Percentiles rank a stretch among this genome's conserved stretches.
Evolutionary conservation across 768 basidiomycete genomes (phyloP).

Genomic region (Phaffia tasmanica): DNA sequence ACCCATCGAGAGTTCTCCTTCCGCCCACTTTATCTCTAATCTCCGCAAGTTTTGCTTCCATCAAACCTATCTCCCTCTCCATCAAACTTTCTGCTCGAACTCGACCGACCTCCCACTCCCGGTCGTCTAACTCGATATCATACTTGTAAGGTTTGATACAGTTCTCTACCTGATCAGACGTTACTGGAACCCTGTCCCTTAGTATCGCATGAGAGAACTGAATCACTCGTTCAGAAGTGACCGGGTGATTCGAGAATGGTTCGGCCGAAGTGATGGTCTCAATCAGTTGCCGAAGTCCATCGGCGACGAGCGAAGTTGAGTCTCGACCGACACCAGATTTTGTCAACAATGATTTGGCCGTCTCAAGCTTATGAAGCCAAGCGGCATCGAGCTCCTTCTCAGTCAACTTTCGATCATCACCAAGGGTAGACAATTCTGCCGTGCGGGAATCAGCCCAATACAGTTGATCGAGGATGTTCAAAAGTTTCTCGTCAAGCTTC

Average conservation of each 20-base stretch:
- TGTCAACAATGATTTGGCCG: conserved; percentile 80
- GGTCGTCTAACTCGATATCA: conserved; percentile 83
- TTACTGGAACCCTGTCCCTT: conserved; percentile 79
- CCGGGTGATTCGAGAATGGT: conserved; percentile 84
- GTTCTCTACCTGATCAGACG: conserved; percentile 98
- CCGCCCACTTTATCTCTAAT: conserved; percentile 85
- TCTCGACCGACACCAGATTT: conserved; percentile 94
- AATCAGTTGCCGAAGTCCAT: conserved; percentile 77
- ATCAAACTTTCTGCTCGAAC: conserved; percentile 63
- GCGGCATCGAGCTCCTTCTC: conserved; percentile 62
- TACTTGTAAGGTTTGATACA: conserved; percentile 99
- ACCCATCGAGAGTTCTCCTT: conserved; percentile 57
- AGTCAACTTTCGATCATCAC: conserved; percentile 56
- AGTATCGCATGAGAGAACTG: conserved; percentile 88
- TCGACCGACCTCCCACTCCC: conserved; percentile 84
- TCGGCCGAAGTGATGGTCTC: conserved; percentile 79
- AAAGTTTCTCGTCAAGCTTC: conserved; percentile 90
- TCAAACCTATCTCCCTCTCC: conserved; percentile 70
- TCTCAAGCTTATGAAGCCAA: conserved; percentile 94
- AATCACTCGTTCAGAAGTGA: conserved; percentile 74
- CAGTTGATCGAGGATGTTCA: conserved; percentile 91
- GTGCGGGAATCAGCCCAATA: conserved; percentile 92
- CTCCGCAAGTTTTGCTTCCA: conserved; percentile 73
- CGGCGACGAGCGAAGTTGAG: conserved; percentile 84
- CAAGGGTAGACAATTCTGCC: conserved; percentile 60